Evolutionary conservation across 371 early-diverging fungal genomes (phyloP), one percentile per base, ranked within the genome.

Genomic region (Mortierella sp.): DNA sequence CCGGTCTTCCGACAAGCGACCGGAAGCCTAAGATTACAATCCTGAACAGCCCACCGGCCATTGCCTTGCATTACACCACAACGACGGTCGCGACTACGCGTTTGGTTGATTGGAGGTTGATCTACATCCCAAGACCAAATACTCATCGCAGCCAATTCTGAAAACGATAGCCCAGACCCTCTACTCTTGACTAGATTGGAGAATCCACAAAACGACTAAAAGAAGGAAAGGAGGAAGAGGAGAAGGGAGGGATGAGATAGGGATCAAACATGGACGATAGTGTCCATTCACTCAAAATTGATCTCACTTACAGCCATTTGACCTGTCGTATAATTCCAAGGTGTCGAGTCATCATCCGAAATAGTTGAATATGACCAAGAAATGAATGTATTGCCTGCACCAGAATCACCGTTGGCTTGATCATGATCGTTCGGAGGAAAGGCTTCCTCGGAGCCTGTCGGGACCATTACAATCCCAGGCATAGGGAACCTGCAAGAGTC

Each of bases 121-220:
- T 72, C 63, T 19, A 72, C 25, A 56, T 79, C 79, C 79, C 79
- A 79, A 4, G 79, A 79, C 79, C 79, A 79, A 25, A 72, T 68
- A 12, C 63, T 66, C 70, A 68, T 79, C 4, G 73, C 72, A 0
- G 70, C 62, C 12, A 69, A 73, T 7, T 79, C 79, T 11, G 73
- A 68, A 43, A 51, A 69, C n/a, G 79, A 46, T 43, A 79, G 23
- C 1, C n/a, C 43, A 12, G 62, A 56, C 0, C 70, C 46, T 18
- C 60, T 51, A 30, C 66, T 57, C 19, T 69, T 55, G 0, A 63
- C 30, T n/a, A 79, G 26, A 1, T 62, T 21, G 0, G 79, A 72
- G 29, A 59, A 72, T 14, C 79, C 79, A 43, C 79, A 79, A 9
- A 23, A 44, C 1, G 73, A 66, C 79, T 77, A 25, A 52, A 25